phyloP scores from a whole-genome alignment of 805 yeast species.

The Saccharomycopsis guyanensis region DNA sequence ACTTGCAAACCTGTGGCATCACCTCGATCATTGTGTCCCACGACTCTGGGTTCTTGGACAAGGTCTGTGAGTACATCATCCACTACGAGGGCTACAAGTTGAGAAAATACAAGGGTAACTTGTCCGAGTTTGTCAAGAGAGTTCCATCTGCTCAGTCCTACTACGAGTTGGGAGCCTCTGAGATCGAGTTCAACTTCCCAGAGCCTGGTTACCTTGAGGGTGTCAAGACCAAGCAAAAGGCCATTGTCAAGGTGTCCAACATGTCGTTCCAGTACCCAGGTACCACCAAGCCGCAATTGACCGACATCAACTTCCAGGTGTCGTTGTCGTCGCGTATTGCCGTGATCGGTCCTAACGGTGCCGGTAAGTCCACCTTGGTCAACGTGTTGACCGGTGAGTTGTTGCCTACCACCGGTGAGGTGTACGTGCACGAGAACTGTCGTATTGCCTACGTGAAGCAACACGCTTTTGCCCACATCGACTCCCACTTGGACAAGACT shows the following conservation, averaged over 20 bases:
- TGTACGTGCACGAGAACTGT: conserved; percentile 98
- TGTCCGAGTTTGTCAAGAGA: conserved; percentile 96
- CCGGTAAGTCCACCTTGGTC: conserved; percentile 98
- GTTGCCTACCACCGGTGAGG: conserved; percentile 97
- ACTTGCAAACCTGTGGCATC: conserved; percentile 97
- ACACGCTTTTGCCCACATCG: conserved; percentile 99
- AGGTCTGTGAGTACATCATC: conserved; percentile 94
- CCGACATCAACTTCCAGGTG: conserved; percentile 94
- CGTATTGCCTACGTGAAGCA: conserved; percentile 99
- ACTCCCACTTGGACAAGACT: conserved; percentile 97
- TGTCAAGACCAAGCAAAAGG: conserved; percentile 99
- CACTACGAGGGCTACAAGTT: conserved; percentile 99
- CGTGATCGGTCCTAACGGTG: conserved; percentile 99
- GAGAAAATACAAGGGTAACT: conserved; percentile 99
- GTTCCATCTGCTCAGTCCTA: conserved; percentile 98
- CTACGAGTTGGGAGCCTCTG: conserved; percentile 98
- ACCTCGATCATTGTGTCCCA: conserved; percentile 98
- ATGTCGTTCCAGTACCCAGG: conserved; percentile 99
- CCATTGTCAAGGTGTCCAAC: conserved; percentile 95
- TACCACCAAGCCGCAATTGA: conserved; percentile 91
- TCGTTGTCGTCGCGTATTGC: conserved; percentile 99
- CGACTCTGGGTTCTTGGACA: conserved; percentile 99
- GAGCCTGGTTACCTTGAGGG: conserved; percentile 99
- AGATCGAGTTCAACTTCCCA: conserved; percentile 94
- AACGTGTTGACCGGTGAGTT: conserved; percentile 99